Evolutionary conservation across 257 asterid genomes (phyloP), one percentile per base, ranked within the genome.

Genomic region (Ajuga chamaepitys): DNA sequence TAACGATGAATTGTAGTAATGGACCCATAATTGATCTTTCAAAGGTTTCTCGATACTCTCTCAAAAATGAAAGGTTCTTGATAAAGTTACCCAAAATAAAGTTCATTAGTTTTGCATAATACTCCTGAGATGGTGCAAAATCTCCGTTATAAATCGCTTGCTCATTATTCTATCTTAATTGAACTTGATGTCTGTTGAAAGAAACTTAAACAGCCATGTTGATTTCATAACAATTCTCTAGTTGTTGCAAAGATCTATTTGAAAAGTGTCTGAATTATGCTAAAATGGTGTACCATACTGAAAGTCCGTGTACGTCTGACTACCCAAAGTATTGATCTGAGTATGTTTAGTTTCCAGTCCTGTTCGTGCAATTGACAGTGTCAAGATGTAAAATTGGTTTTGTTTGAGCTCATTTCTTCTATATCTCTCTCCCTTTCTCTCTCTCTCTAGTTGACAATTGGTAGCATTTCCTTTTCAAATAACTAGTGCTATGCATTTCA

Each of bases 381-480:
- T 32, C 26, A 25, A 61, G 16, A 42, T 61, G 26, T 8, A 25
- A 25, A 61, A n/a, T n/a, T n/a, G n/a, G n/a, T n/a, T n/a, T n/a
- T n/a, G n/a, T n/a, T n/a, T n/a, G n/a, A n/a, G n/a, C n/a, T 42
- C 55, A 44, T 7, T 12, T 17, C 5, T n/a, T 1, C 41, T 1
- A 14, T 44, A n/a, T 17, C 30, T 9, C 28, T 9, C 11, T 25
- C 34, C 14, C 13, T n/a, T 10, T 34, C 34, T 17, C 68, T 62
- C 41, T 47, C 28, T 8, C 16, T 13, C 14, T 6, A 44, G 20
- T 6, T 11, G 17, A 26, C 68, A 28, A 11, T 32, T 62, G 44
- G 28, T 42, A 22, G 58, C 32, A 2, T 60, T 53, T 12, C 18
- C 32, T 48, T 78, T 61, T 75, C n/a, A 42, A 62, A 38, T 42